Evolutionary conservation across 345 rosid genomes (phyloP).

Genomic region (Salix viminalis): DNA sequence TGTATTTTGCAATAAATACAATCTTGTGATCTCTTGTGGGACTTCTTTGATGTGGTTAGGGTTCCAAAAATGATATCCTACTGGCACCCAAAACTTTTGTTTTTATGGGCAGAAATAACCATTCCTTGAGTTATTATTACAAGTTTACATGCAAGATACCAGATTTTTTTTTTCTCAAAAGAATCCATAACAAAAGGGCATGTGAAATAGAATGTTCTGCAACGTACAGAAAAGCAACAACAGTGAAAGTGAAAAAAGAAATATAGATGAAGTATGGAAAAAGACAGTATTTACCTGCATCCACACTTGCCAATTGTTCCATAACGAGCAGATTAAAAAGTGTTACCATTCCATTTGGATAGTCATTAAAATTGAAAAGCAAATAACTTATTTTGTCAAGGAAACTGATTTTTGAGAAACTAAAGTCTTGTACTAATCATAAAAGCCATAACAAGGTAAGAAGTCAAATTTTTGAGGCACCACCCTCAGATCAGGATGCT

Average conservation of each 20-base stretch:
- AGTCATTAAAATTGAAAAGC: conserved; percentile 89
- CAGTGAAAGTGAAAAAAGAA: not conserved
- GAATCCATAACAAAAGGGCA: not conserved
- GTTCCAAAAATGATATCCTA: too few relatives aligned
- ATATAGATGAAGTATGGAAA: not conserved
- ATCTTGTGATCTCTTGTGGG: too few relatives aligned
- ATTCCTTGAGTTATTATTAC: too few relatives aligned
- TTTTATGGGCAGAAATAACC: too few relatives aligned
- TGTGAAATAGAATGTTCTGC: not conserved
- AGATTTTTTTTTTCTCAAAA: too few relatives aligned
- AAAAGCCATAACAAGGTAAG: not conserved
- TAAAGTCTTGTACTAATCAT: not conserved
- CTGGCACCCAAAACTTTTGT: too few relatives aligned
- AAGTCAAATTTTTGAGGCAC: not conserved
- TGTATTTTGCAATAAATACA: too few relatives aligned
- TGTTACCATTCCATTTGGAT: conserved; percentile 96
- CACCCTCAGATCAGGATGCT: not conserved
- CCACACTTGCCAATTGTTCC: conserved; percentile 94
- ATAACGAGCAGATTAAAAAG: conserved; percentile 86
- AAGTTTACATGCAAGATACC: not conserved
- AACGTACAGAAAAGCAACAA: not conserved
- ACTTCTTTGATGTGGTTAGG: too few relatives aligned
- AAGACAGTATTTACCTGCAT: conserved; percentile 58
- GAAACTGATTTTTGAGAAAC: conserved; percentile 18
- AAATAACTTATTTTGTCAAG: conserved; percentile 66